These are phyloP conservation scores for Tausonia pullulans DNA, from an alignment of 1,284 basidiomycete species.

Conservation along the genomic window DNA sequence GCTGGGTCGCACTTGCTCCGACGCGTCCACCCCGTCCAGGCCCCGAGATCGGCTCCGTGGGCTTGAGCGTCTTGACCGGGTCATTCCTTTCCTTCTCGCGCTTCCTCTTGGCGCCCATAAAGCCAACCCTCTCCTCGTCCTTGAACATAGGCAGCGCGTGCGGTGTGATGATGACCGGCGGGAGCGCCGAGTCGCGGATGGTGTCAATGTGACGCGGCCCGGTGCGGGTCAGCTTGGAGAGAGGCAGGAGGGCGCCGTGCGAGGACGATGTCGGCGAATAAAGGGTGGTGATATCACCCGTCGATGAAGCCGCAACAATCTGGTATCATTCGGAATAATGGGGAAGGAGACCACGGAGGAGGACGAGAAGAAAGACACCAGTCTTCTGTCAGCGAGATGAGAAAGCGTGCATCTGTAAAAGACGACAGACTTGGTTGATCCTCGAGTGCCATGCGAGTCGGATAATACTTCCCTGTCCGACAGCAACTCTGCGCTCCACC, in stretches of 20 bases:
- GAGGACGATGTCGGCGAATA: slow-evolving; percentile 79
- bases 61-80: slow-evolving; percentile 77
- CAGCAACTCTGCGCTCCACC: slow-evolving; percentile 45
- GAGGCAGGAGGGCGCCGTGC: slow-evolving; percentile 80
- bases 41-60: slow-evolving; percentile 81
- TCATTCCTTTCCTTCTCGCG: slow-evolving; percentile 78
- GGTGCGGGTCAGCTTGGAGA: slow-evolving; percentile 51
- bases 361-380: neutral
- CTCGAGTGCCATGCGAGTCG: slow-evolving; percentile 88
- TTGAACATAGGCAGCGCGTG: slow-evolving; percentile 80
- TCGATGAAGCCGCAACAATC: slow-evolving; percentile 79
- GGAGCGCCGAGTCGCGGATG: slow-evolving; percentile 62
- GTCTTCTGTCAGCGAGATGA: neutral
- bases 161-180: slow-evolving; percentile 68
- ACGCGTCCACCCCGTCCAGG: slow-evolving; percentile 87
- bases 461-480: slow-evolving; percentile 68
- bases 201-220: slow-evolving; percentile 62
- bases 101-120: slow-evolving; percentile 61
- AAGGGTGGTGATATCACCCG: slow-evolving; percentile 73
- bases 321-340: slow-evolving; percentile 28
- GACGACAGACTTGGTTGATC: slow-evolving; percentile 72
- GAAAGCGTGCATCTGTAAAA: neutral
- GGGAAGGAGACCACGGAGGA: neutral
- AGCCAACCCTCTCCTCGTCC: slow-evolving; percentile 50
- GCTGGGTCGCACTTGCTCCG: slow-evolving; percentile 82